Conservation (phyloP, 2,329 filamentous ascomycete genomes). For the Aspergillus caelatus region DNA sequence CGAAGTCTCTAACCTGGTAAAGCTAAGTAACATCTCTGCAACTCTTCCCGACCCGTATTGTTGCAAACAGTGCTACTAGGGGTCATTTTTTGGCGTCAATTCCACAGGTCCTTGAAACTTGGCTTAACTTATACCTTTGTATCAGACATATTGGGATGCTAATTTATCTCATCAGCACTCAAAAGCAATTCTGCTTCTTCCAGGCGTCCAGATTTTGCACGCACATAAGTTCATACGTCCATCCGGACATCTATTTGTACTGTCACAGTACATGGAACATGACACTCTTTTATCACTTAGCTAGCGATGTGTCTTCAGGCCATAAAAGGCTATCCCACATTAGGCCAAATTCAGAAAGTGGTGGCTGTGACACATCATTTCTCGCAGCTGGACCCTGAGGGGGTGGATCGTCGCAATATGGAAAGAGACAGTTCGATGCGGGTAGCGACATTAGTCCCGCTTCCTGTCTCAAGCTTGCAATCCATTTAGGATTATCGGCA, state of each 20-base stretch:
- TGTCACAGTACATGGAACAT: not conserved
- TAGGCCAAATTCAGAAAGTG: not conserved
- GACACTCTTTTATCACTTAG: not conserved
- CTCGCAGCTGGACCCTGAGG: not conserved
- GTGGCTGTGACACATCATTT: not conserved
- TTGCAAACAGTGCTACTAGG: not conserved
- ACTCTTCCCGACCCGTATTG: not conserved
- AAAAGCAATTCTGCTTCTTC: too few relatives aligned
- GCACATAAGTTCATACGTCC: too few relatives aligned
- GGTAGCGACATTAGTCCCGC: not conserved
- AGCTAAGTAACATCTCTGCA: not conserved
- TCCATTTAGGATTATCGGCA: conserved; percentile 9
- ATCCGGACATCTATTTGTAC: too few relatives aligned
- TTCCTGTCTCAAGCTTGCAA: not conserved
- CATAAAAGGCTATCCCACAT: not conserved
- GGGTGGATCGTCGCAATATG: not conserved
- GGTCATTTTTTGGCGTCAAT: too few relatives aligned
- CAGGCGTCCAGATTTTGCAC: too few relatives aligned
- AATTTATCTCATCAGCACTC: too few relatives aligned
- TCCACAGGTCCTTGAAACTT: too few relatives aligned
- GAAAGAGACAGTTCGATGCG: not conserved
- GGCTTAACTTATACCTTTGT: too few relatives aligned
- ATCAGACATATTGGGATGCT: too few relatives aligned
- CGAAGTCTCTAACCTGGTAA: not conserved
- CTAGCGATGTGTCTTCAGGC: not conserved